Conservation (phyloP, 176 grass and related monocot genomes). For the Musa schizocarpa region DNA sequence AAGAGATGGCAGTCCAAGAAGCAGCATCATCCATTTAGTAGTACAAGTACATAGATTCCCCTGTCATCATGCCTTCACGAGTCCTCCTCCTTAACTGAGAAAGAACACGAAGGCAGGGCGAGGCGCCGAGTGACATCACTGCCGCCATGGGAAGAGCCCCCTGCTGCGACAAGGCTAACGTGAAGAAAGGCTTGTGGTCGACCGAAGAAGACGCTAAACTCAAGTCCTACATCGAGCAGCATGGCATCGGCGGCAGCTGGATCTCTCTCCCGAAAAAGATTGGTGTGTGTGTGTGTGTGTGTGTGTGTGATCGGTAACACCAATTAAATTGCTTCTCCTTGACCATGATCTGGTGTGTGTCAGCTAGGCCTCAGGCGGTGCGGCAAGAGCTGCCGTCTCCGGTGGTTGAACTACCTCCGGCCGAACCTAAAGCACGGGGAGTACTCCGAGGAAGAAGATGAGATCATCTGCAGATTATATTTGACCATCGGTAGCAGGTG, state of each 20-base stretch:
- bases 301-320: slow-evolving; percentile 20
- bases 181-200: slow-evolving; percentile 89
- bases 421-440: slow-evolving; percentile 82
- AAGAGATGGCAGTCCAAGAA: not conserved
- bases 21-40: too few relatives aligned
- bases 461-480: slow-evolving; percentile 70
- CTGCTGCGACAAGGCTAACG: slow-evolving; percentile 84
- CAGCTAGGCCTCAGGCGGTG: slow-evolving; percentile 66
- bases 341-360: too few relatives aligned
- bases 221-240: slow-evolving; percentile 90
- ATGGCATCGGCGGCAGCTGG: slow-evolving; percentile 90
- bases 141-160: slow-evolving; percentile 73
- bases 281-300: slow-evolving; percentile 25
- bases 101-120: too few relatives aligned
- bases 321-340: too few relatives aligned
- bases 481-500: slow-evolving; percentile 94
- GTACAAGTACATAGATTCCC: too few relatives aligned
- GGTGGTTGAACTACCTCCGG: slow-evolving; percentile 92
- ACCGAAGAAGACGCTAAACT: slow-evolving; percentile 75
- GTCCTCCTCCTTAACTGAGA: too few relatives aligned
- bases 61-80: too few relatives aligned
- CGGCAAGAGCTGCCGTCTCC: slow-evolving; percentile 89
- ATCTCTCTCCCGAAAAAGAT: slow-evolving; percentile 89
- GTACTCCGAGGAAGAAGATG: slow-evolving; percentile 89
- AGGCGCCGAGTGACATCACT: not conserved